Evolutionary conservation across 2,329 filamentous ascomycete genomes (phyloP).

Genomic region (Monosporascus sp.): DNA sequence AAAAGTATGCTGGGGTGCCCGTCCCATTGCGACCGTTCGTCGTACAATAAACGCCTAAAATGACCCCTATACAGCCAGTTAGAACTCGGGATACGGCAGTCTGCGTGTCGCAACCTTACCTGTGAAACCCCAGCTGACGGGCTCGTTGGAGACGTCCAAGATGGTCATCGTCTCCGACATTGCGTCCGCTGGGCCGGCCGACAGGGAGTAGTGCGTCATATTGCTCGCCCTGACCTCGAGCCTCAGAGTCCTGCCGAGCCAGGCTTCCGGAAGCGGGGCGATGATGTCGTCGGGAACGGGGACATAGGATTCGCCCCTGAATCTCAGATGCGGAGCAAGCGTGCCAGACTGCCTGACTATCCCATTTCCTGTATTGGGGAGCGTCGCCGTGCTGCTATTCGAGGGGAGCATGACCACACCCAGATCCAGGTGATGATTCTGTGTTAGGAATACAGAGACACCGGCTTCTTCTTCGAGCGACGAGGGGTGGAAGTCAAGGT

Average conservation of each 20-base stretch:
- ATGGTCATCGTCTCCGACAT: slow-evolving; percentile 27
- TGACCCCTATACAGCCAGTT: slow-evolving; percentile 31
- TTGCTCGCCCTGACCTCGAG: slow-evolving; percentile 40
- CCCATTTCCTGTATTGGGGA: slow-evolving; percentile 6
- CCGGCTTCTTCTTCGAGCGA: slow-evolving; percentile 43
- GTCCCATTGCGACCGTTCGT: slow-evolving; percentile 41
- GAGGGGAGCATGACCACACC: slow-evolving; percentile 32
- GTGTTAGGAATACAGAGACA: slow-evolving; percentile 46
- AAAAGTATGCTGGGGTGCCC: slow-evolving; percentile 39
- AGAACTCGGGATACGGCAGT: background rate
- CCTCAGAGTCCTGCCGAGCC: slow-evolving; percentile 30
- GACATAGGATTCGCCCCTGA: slow-evolving; percentile 37
- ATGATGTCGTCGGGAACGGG: slow-evolving; percentile 32
- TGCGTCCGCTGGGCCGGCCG: slow-evolving; percentile 28
- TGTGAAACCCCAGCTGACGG: slow-evolving; percentile 36
- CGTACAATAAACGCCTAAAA: slow-evolving; percentile 49
- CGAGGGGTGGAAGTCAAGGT: slow-evolving; percentile 37
- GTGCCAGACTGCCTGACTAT: slow-evolving; percentile 2
- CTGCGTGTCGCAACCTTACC: slow-evolving; percentile 20
- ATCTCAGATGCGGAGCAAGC: slow-evolving; percentile 37
- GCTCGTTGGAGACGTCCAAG: slow-evolving; percentile 28
- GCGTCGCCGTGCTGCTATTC: slow-evolving; percentile 16
- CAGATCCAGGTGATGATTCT: slow-evolving; percentile 48
- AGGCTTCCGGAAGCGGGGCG: slow-evolving; percentile 32
- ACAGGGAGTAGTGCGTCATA: slow-evolving; percentile 38